Base-by-base conservation (phyloP, 139 green algal genomes). In the Gonium pectorale region DNA sequence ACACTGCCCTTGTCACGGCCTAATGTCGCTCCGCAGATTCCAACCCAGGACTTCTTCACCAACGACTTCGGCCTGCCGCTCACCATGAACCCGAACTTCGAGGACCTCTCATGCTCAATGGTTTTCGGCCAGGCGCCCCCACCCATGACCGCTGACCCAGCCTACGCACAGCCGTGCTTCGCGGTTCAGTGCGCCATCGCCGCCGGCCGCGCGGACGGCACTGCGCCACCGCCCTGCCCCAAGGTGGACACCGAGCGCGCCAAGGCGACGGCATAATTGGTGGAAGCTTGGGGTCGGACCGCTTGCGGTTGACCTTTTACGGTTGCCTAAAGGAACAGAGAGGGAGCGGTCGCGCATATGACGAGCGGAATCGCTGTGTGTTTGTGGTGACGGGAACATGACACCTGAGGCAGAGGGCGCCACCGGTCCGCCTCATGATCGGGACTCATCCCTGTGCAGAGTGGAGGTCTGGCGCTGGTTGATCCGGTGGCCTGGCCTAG, bases 1-100 rank as follows among this genome's bases (percentile, higher is more conserved):
- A 56, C 49, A 56, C 13, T 13, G 49, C 49, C n/a, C n/a, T n/a
- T n/a, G n/a, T n/a, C n/a, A n/a, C n/a, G n/a, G n/a, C n/a, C n/a
- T n/a, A n/a, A n/a, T n/a, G n/a, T n/a, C 35, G 43, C 22, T 33
- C 40, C 75, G 46, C 86, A 94, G 90, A 62, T 94, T n/a, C 90
- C 92, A 21, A 95, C 91, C 21, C 91, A 95, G 87, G 72, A 59
- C 35, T 94, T 94, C 67, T 89, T 89, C 67, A 85, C 84, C 19
- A 37, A 88, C 13, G 88, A 94, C 15, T 91, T 95, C 73, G 92
- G 92, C 3, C 72, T 95, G 83, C 92, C 92, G 24, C 89, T 95
- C 5, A 93, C 89, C 29, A 94, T 95, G 91, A 93, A 93, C 54
- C 92, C 92, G 52, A 90, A 95, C 72, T 95, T 94, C 85, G 92